phyloP scores from a whole-genome alignment of 2,329 filamentous ascomycete genomes.

The Gliomastix tumulicola region DNA sequence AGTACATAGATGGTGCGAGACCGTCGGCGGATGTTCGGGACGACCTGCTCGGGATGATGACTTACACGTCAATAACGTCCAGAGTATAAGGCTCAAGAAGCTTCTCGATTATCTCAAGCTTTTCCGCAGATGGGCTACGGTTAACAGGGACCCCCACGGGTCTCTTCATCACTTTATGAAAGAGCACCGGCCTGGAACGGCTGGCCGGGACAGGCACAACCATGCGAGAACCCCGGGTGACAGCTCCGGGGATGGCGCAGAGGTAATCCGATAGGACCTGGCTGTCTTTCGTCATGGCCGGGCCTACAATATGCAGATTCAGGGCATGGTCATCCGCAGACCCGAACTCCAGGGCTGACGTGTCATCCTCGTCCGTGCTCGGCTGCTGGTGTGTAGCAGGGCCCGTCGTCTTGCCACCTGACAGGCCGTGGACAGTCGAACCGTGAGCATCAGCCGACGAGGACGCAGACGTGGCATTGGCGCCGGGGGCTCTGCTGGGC shows the following conservation, averaged over 20 bases:
- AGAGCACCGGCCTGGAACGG: conserved; percentile 31
- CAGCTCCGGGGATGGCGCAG: conserved; percentile 20
- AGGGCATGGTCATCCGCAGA: conserved; percentile 27
- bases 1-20: background rate
- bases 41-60: background rate
- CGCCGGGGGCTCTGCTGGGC: no score
- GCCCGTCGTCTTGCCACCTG: background rate
- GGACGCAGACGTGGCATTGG: background rate
- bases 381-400: no score
- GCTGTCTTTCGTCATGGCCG: conserved; percentile 51
- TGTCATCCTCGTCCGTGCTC: conserved; percentile 8
- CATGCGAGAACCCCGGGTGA: conserved; percentile 18
- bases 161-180: conserved; percentile 36
- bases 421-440: background rate
- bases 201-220: conserved; percentile 20
- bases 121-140: conserved; percentile 30
- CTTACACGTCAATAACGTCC: conserved; percentile 41
- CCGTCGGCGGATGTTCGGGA: no score
- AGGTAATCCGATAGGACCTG: conserved; percentile 55
- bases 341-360: conserved; percentile 16
- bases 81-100: conserved; percentile 47
- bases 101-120: conserved; percentile 50
- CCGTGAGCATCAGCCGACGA: background rate
- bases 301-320: conserved; percentile 50
- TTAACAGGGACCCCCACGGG: conserved; percentile 33